phyloP scores from a whole-genome alignment of 202 grass and related monocot species.

The Setaria viridis region DNA sequence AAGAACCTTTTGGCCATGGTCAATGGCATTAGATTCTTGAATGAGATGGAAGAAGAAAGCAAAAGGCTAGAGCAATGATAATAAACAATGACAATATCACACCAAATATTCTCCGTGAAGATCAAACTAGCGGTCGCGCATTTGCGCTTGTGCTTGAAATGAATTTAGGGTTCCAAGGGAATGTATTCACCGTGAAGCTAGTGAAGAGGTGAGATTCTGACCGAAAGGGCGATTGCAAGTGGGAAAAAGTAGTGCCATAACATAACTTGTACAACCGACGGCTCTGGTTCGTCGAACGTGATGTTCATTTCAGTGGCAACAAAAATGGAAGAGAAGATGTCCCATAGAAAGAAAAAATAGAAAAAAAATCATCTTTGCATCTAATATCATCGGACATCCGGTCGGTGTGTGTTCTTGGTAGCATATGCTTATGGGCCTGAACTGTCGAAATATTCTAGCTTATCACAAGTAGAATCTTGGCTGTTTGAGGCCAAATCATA shows the following conservation, averaged over 20 bases:
- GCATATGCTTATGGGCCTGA: background rate
- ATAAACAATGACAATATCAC: constrained; percentile 35
- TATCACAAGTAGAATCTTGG: constrained; percentile 43
- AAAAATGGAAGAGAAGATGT: background rate
- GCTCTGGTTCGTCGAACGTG: constrained; percentile 35
- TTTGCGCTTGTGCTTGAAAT: constrained; percentile 31
- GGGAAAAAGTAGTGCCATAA: background rate
- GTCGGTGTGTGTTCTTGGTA: background rate
- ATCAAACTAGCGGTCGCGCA: constrained; percentile 38
- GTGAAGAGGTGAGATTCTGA: constrained; percentile 43
- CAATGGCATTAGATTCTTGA: constrained; percentile 63
- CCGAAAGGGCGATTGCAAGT: constrained; percentile 41
- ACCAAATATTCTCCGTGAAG: constrained; percentile 67
- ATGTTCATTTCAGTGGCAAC: constrained; percentile 25
- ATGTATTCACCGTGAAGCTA: constrained; percentile 19
- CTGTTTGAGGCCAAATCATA: constrained; percentile 44
- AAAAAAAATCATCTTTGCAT: constrained; percentile 28
- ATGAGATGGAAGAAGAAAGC: constrained; percentile 45
- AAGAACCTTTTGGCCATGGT: background rate
- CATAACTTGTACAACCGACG: constrained; percentile 27
- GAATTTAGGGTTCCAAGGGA: background rate
- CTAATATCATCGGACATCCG: background rate
- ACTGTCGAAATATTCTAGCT: constrained; percentile 38
- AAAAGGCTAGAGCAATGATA: background rate
- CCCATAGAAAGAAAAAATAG: no score